Evolutionary conservation across 441 rosid species (phyloP), one percentile per base, ranked within the genome.

Genomic region (Codiaeum variegatum): DNA sequence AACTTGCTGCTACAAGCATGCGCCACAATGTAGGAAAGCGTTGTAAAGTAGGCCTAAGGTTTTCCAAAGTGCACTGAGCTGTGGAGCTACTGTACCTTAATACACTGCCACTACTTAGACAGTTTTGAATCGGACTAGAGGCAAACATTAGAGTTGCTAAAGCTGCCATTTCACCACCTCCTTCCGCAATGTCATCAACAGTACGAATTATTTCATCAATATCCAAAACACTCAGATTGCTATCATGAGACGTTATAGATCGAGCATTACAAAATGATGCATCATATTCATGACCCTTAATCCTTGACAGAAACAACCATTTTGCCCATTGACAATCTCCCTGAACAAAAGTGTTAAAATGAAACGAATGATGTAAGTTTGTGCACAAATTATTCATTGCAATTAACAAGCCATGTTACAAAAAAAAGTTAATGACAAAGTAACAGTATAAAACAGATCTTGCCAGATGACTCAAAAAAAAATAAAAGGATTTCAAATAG

Each of bases 271-370:
- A 88, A 88, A 96, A 96, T 62, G 99, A 94, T 68, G 99, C 94
- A 79, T 93, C 98, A 85, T 93, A 96, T 83, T 96, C 98, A 70
- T 70, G 81, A 69, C 98, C 99, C 75, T 88, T 91, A 71, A 88
- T 80, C 82, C 97, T 91, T 69, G 97, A 91, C 63, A 88, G 84
- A 73, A 96, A 90, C 89, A 93, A 83, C 98, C 98, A 96, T 80
- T 87, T 91, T 78, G 96, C 98, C 98, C 98, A 96, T 67, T 92
- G 96, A 80, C 93, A 92, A 83, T 92, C 97, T 69, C 98, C 98
- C 99, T 96, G 87, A 74, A 69, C 26, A 79, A 61, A 85, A 74
- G 72, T 73, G 79, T 76, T 65, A 76, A 76, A 44, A 74, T 19
- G 59, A 74, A 29, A 63, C 42, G 78, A 62, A 62, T 8, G 26